Evolutionary conservation across 2,329 filamentous ascomycete genomes (phyloP).

Genomic region (Hypoxylon sp.): DNA sequence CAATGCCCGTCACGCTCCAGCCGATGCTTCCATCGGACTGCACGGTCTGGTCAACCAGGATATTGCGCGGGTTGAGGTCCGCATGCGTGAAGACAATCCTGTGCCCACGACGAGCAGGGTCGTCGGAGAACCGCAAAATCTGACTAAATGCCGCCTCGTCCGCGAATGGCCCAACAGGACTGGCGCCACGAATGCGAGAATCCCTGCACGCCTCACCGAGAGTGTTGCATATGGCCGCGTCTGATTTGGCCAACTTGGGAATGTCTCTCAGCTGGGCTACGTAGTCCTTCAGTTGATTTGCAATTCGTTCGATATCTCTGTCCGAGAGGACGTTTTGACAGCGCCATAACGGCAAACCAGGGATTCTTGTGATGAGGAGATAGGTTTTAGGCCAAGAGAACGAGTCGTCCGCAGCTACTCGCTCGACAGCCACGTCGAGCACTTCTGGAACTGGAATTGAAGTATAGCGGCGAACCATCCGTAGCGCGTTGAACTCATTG

Average conservation of each 20-base stretch:
- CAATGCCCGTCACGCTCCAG: conserved; percentile 48
- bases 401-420: conserved; percentile 14
- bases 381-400: conserved; percentile 24
- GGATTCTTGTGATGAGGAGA: conserved; percentile 45
- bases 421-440: conserved; percentile 45
- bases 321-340: conserved; percentile 48
- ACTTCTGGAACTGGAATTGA: conserved; percentile 46
- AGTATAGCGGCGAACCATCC: conserved; percentile 45
- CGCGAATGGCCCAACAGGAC: conserved; percentile 47
- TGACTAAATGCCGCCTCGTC: conserved; percentile 53
- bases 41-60: conserved; percentile 46
- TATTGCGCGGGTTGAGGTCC: conserved; percentile 53
- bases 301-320: conserved; percentile 41
- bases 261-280: conserved; percentile 48
- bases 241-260: conserved; percentile 31
- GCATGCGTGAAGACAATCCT: conserved; percentile 52
- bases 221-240: conserved; percentile 50
- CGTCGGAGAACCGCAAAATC: conserved; percentile 48
- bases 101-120: conserved; percentile 49
- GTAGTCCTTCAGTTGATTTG: conserved; percentile 46
- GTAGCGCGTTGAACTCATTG: conserved; percentile 51
- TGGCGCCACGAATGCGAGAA: conserved; percentile 44
- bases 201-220: conserved; percentile 48
- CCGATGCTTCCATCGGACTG: conserved; percentile 43
- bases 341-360: conserved; percentile 37